A percentile compares a stretch with the other conserved stretches of the same genome.
Evolutionary conservation across 2,329 filamentous ascomycete species (phyloP).

Genomic region (Phyllosticta citribraziliensis): DNA sequence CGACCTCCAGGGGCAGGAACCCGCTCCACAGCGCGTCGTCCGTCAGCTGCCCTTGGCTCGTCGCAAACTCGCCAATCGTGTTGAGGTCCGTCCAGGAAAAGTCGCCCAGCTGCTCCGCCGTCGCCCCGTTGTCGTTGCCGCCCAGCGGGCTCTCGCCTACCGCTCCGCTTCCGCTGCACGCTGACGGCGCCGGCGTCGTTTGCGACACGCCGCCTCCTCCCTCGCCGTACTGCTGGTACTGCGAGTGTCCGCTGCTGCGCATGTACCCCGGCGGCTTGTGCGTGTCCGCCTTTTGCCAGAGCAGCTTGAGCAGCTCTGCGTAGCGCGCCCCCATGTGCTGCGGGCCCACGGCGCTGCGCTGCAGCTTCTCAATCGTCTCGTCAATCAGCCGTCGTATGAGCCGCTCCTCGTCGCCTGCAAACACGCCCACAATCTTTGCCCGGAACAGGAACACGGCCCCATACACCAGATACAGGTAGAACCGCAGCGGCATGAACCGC

Average conservation of each 20-base stretch:
- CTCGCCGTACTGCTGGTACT: constrained; percentile 14
- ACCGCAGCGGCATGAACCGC: constrained; percentile 39
- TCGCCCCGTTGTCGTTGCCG: constrained; percentile 22
- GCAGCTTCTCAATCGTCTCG: constrained; percentile 35
- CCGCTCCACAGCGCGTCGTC: constrained; percentile 19
- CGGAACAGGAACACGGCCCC: constrained; percentile 41
- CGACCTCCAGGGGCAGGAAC: constrained; percentile 29
- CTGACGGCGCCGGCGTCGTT: constrained; percentile 16
- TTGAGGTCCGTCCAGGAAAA: constrained; percentile 41
- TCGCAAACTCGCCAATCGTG: constrained; percentile 39
- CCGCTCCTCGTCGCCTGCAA: constrained; percentile 37
- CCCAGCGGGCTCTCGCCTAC: constrained; percentile 6
- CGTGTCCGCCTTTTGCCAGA: constrained; percentile 36
- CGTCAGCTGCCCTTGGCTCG: constrained; percentile 27
- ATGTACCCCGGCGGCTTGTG: constrained; percentile 2
- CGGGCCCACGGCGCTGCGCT: constrained; percentile 33
- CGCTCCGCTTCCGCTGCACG: constrained; percentile 10
- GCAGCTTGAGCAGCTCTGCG: constrained; percentile 35
- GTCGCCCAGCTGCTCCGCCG: constrained; percentile 39
- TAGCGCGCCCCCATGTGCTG: constrained; percentile 40
- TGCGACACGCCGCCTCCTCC: constrained; percentile 17
- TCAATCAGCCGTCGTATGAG: constrained; percentile 38
- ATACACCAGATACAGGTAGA: constrained; percentile 41
- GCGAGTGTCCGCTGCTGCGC: constrained; percentile 2
- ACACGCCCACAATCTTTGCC: constrained; percentile 38